Evolutionary conservation across 1,284 basidiomycete species (phyloP).

Genomic region (Ustilago lituana): DNA sequence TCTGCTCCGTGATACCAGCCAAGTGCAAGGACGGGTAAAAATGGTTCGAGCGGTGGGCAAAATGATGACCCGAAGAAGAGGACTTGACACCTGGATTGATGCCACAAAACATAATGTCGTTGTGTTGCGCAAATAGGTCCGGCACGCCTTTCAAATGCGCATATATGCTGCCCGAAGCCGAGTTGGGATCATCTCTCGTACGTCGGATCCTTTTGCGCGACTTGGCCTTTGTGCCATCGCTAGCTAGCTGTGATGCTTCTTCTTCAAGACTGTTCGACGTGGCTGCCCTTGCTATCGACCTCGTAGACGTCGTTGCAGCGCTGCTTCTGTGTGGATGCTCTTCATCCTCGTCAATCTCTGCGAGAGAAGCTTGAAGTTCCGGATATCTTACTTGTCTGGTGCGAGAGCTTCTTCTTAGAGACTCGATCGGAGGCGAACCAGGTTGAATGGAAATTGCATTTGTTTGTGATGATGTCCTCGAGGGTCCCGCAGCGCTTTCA

Average conservation of each 20-base stretch:
- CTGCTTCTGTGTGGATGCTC: not conserved
- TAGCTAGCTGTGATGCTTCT: too few relatives aligned
- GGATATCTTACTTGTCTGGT: not conserved
- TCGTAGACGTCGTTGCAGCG: slow-evolving; percentile 2
- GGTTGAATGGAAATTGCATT: not conserved
- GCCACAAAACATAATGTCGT: slow-evolving; percentile 52
- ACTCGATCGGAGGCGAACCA: not conserved
- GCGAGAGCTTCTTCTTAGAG: slow-evolving; percentile 15
- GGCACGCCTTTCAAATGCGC: slow-evolving; percentile 34
- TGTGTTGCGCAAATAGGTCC: slow-evolving; percentile 28
- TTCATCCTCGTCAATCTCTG: slow-evolving; percentile 2
- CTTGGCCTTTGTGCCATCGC: slow-evolving; percentile 2
- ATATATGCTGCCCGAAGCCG: slow-evolving; percentile 36
- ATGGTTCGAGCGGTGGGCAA: slow-evolving; percentile 50
- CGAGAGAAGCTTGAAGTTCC: not conserved
- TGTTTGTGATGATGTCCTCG: not conserved
- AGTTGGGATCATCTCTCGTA: slow-evolving; percentile 41
- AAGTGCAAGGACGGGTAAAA: slow-evolving; percentile 45
- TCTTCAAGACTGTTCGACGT: too few relatives aligned
- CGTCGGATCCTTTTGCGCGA: slow-evolving; percentile 34
- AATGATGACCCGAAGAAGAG: slow-evolving; percentile 36
- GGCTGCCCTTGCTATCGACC: not conserved
- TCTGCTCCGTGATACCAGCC: slow-evolving; percentile 34
- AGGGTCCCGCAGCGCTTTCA: not conserved
- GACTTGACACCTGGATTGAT: slow-evolving; percentile 55